Conservation (phyloP, 1,139 yeast genomes). For the Yamadazyma trypodendri region DNA sequence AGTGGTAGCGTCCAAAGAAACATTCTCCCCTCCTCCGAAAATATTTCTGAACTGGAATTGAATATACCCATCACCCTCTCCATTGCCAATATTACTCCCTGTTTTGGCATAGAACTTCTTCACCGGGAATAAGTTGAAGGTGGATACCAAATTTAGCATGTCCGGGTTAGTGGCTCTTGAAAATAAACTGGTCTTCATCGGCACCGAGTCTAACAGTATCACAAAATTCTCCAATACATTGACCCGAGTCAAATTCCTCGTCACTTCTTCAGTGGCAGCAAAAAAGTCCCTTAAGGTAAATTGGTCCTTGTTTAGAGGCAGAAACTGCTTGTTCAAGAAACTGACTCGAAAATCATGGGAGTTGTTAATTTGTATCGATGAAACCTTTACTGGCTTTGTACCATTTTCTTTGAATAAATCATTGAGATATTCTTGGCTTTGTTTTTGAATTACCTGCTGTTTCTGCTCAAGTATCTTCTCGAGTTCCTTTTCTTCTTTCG, state of each 20-base stretch:
- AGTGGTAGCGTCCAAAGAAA: slow-evolving; percentile 71
- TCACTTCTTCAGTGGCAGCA: slow-evolving; percentile 39
- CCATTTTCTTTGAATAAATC: slow-evolving; percentile 41
- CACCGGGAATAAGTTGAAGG: slow-evolving; percentile 57
- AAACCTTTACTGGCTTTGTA: slow-evolving; percentile 43
- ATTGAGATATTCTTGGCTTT: slow-evolving; percentile 41
- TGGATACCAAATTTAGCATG: slow-evolving; percentile 50
- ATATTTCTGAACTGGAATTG: slow-evolving; percentile 73
- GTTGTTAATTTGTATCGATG: slow-evolving; percentile 55
- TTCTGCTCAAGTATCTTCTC: slow-evolving; percentile 29
- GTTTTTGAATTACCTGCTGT: slow-evolving; percentile 34
- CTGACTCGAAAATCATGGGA: slow-evolving; percentile 49
- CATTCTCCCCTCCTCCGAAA: slow-evolving; percentile 85
- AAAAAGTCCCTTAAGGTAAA: slow-evolving; percentile 39
- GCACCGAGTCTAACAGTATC: slow-evolving; percentile 38
- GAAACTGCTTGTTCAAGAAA: slow-evolving; percentile 54
- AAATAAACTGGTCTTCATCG: slow-evolving; percentile 5
- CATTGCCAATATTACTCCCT: slow-evolving; percentile 93
- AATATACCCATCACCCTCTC: slow-evolving; percentile 91
- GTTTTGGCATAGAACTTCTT: slow-evolving; percentile 75
- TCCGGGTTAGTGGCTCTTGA: slow-evolving; percentile 11
- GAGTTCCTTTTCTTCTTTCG: slow-evolving; percentile 32
- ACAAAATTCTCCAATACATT: slow-evolving; percentile 47
- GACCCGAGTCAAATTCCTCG: slow-evolving; percentile 39
- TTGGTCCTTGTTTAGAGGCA: slow-evolving; percentile 41